Evolutionary conservation across 2,329 filamentous ascomycete species (phyloP).

Genomic region (Colletotrichum agaves): DNA sequence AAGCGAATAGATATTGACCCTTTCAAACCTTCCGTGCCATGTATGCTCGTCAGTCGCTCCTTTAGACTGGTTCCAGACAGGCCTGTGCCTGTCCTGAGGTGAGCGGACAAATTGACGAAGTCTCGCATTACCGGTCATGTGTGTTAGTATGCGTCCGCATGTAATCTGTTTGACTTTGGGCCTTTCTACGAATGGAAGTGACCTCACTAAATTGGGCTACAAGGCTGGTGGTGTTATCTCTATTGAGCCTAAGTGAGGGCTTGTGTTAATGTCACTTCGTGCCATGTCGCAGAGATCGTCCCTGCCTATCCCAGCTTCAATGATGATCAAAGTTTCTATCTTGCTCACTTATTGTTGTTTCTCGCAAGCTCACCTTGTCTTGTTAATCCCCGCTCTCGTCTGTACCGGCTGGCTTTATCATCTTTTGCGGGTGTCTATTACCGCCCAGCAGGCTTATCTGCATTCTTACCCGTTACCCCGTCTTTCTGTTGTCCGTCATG

Average conservation of each 20-base stretch:
- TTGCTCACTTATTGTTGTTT: too few relatives aligned
- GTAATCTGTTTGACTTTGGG: constrained; percentile 1
- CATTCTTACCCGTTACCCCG: background rate
- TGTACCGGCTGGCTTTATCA: background rate
- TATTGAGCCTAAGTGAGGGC: background rate
- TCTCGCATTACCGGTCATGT: background rate
- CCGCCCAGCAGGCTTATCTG: background rate
- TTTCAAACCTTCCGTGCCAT: background rate
- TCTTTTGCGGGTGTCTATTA: background rate
- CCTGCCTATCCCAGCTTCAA: background rate
- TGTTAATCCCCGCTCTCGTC: background rate
- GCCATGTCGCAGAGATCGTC: background rate
- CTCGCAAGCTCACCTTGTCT: too few relatives aligned
- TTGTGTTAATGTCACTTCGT: background rate
- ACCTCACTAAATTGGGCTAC: background rate
- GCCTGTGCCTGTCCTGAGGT: background rate
- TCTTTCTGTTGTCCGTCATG: constrained; percentile 30
- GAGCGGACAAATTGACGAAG: background rate
- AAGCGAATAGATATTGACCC: background rate
- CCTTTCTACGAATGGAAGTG: background rate
- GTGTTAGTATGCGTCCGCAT: background rate
- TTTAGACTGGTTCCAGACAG: background rate
- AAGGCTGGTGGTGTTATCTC: background rate
- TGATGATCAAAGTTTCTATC: too few relatives aligned
- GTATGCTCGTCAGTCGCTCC: background rate